Evolutionary conservation across 169 alveolate species (phyloP).

Genomic region (Babesia caballi): DNA sequence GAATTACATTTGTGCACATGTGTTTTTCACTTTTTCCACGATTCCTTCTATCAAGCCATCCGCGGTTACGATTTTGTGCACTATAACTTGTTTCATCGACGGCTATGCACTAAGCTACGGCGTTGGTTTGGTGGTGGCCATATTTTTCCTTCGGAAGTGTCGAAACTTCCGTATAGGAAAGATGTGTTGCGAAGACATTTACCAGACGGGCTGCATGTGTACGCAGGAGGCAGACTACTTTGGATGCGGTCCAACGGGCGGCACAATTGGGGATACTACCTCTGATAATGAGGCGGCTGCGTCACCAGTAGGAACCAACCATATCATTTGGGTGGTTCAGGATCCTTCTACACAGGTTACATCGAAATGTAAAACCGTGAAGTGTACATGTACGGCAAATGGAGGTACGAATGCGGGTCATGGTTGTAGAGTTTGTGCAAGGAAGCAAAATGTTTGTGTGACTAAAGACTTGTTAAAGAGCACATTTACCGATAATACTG

Average conservation of each 20-base stretch:
- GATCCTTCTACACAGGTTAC: background rate
- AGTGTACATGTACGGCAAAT: background rate
- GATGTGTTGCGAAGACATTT: background rate
- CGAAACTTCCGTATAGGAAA: background rate
- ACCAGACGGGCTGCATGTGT: background rate
- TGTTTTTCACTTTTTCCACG: background rate
- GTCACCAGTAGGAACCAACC: background rate
- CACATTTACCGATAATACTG: too few species aligned
- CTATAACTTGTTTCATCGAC: background rate
- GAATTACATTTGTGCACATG: background rate
- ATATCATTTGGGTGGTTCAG: background rate
- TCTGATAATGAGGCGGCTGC: background rate
- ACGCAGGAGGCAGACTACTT: background rate
- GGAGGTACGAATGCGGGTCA: background rate
- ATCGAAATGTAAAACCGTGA: background rate
- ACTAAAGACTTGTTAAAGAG: too few species aligned
- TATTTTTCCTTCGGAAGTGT: constrained; percentile 4
- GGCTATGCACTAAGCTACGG: constrained; percentile 12
- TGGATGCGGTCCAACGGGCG: background rate
- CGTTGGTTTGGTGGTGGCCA: background rate
- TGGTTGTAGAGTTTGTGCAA: background rate
- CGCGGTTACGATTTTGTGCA: background rate
- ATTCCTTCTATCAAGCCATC: background rate
- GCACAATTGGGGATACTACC: background rate
- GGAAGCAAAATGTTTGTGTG: background rate